Percentiles rank a stretch among this genome's conserved stretches.
phyloP scores from a whole-genome alignment of 108 stramenopile genomes.

The Asterionellopsis glacialis region DNA sequence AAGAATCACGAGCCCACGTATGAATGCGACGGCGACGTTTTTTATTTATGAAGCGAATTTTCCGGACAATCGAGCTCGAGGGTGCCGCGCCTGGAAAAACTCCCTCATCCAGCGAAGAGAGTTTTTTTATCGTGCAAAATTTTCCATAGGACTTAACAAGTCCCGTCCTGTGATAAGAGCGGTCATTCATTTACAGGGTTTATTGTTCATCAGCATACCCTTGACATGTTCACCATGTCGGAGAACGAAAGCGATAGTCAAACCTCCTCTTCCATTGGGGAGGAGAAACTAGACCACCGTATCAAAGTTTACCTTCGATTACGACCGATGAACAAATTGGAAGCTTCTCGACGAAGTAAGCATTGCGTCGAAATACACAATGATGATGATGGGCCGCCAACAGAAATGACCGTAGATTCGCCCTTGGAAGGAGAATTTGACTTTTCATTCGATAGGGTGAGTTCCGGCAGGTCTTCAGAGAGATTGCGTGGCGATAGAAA shows the following conservation, averaged over 20 bases:
- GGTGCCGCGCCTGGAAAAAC: no score
- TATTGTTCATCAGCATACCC: not conserved
- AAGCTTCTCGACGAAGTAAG: conserved; percentile 53
- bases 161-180: no score
- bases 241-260: not conserved
- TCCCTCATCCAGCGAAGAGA: not conserved
- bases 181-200: no score
- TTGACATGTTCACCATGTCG: not conserved
- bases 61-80: no score
- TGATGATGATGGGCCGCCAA: conserved; percentile 12
- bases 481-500: not conserved
- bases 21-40: no score
- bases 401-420: conserved; percentile 41
- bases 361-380: conserved; percentile 52
- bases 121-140: not conserved
- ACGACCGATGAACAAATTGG: conserved; percentile 67
- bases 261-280: no score
- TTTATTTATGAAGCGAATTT: no score
- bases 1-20: no score
- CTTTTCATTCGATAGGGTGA: conserved; percentile 53
- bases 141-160: not conserved
- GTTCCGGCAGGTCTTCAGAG: not conserved
- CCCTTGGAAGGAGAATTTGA: conserved; percentile 50
- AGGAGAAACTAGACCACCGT: no score
- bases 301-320: conserved; percentile 54